phyloP scores from a whole-genome alignment of 2,329 filamentous ascomycete species.

The Fusarium sp. region DNA sequence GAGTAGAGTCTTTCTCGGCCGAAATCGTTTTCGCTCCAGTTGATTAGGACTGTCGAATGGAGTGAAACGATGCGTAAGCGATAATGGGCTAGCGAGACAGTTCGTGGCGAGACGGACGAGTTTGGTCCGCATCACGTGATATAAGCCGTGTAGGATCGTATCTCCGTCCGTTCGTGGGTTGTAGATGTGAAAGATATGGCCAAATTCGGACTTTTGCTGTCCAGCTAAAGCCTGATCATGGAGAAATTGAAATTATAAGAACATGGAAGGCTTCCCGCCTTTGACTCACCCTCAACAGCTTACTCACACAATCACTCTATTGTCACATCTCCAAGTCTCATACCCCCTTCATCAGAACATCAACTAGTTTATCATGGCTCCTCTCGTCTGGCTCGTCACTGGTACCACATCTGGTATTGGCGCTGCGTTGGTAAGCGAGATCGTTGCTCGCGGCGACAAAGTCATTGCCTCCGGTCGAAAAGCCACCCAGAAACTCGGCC shows the following conservation, averaged over 20 bases:
- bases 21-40: accelerated
- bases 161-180: neutral
- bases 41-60: neutral
- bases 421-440: neutral
- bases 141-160: neutral
- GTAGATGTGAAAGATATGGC: neutral
- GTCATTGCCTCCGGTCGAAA: neutral
- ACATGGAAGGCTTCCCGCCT: neutral
- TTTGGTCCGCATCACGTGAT: neutral
- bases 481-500: neutral
- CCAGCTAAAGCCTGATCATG: neutral
- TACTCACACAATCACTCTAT: neutral
- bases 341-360: neutral
- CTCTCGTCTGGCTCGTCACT: neutral
- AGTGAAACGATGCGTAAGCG: neutral
- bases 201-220: neutral
- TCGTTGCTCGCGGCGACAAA: neutral
- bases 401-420: neutral
- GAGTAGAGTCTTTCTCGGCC: accelerated
- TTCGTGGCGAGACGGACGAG: neutral
- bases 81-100: neutral
- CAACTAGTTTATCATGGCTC: neutral
- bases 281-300: neutral
- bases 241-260: neutral
- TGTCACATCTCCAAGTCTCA: neutral